Evolutionary conservation across 768 basidiomycete genomes (phyloP).

Genomic region (Russula compacta): DNA sequence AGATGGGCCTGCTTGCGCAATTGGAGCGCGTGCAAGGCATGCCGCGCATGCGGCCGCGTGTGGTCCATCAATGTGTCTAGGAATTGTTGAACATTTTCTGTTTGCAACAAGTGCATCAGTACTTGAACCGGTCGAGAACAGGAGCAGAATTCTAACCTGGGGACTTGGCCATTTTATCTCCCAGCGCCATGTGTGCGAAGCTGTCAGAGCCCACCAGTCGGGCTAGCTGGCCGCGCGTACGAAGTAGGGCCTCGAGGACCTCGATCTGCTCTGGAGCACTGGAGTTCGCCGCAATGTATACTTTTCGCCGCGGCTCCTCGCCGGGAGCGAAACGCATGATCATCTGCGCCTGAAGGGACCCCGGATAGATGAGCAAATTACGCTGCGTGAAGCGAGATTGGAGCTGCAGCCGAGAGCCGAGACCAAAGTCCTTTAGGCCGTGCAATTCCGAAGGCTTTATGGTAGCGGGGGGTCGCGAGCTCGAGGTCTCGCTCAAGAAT

Average conservation of each 20-base stretch:
- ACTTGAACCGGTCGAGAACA: background rate
- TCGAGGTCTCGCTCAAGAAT: slow-evolving; percentile 63
- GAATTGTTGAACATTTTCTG: slow-evolving; percentile 86
- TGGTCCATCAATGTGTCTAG: slow-evolving; percentile 72
- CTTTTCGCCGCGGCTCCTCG: slow-evolving; percentile 69
- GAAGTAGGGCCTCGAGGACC: slow-evolving; percentile 66
- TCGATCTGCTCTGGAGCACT: slow-evolving; percentile 69
- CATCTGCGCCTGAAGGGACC: slow-evolving; percentile 86
- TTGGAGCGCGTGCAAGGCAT: slow-evolving; percentile 59
- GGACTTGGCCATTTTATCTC: slow-evolving; percentile 95
- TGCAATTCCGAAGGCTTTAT: slow-evolving; percentile 62
- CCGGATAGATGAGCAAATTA: slow-evolving; percentile 72
- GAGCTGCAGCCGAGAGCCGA: slow-evolving; percentile 63
- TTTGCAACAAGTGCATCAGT: background rate
- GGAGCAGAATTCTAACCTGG: slow-evolving; percentile 49
- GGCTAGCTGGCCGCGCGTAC: slow-evolving; percentile 74
- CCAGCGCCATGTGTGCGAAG: slow-evolving; percentile 78
- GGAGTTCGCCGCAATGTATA: slow-evolving; percentile 77
- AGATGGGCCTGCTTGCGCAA: slow-evolving; percentile 71
- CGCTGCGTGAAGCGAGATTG: slow-evolving; percentile 72
- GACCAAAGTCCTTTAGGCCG: slow-evolving; percentile 67
- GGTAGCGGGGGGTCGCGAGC: slow-evolving; percentile 53
- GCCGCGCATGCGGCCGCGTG: slow-evolving; percentile 67
- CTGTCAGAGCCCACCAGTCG: slow-evolving; percentile 76
- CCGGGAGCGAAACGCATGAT: slow-evolving; percentile 83